Evolutionary conservation across 768 basidiomycete species (phyloP).

Genomic region (Calocera viscosa): DNA sequence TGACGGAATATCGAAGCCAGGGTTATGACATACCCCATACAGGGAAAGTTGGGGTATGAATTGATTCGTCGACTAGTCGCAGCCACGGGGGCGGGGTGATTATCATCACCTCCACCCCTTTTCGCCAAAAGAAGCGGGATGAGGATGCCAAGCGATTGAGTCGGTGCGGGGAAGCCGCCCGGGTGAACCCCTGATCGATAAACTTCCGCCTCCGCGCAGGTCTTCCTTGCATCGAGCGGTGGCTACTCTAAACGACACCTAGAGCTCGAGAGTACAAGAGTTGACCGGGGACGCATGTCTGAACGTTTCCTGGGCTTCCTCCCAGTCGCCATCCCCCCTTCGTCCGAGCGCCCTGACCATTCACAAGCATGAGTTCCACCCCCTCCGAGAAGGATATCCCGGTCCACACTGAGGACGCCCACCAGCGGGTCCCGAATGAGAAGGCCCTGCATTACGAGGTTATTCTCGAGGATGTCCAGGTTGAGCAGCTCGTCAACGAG

Average conservation of each 20-base stretch:
- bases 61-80: not conserved
- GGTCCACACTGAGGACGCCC: not conserved
- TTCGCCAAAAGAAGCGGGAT: not conserved
- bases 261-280: not conserved
- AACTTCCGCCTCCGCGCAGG: not conserved
- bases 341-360: too few species aligned
- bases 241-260: not conserved
- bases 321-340: not conserved
- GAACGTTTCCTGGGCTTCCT: not conserved
- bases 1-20: not conserved
- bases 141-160: not conserved
- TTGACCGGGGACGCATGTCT: not conserved
- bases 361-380: not conserved
- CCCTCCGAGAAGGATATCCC: slow-evolving; percentile 6
- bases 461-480: slow-evolving; percentile 3
- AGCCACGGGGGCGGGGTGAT: not conserved
- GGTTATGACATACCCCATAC: not conserved
- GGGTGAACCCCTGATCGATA: not conserved
- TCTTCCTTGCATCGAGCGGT: not conserved
- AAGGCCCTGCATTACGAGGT: not conserved
- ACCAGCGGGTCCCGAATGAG: not conserved
- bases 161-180: not conserved
- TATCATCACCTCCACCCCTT: not conserved
- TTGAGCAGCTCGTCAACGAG: not conserved
- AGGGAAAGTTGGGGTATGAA: not conserved